Evolutionary conservation across 768 basidiomycete genomes (phyloP).

Genomic region (Pisolithus albus): DNA sequence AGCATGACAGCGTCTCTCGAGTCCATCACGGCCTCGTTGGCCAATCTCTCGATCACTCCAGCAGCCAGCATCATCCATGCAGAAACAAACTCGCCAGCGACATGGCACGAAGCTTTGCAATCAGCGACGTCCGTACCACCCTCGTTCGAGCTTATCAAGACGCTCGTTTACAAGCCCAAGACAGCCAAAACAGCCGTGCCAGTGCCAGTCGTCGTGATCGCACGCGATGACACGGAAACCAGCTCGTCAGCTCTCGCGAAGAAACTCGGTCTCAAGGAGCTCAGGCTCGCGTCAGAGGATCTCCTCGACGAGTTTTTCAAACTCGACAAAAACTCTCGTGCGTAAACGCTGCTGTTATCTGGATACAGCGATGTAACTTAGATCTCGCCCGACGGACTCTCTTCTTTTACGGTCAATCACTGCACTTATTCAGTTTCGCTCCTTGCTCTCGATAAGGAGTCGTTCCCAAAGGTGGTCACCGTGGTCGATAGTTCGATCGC

Average conservation of each 20-base stretch:
- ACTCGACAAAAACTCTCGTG: slow-evolving; percentile 81
- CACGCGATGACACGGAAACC: slow-evolving; percentile 78
- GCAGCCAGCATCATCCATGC: slow-evolving; percentile 48
- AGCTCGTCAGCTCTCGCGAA: slow-evolving; percentile 72
- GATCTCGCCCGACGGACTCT: slow-evolving; percentile 2
- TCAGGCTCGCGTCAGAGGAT: slow-evolving; percentile 81
- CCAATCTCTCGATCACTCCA: slow-evolving; percentile 50
- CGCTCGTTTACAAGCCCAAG: slow-evolving; percentile 93
- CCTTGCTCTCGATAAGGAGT: slow-evolving; percentile 58
- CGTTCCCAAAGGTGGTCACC: slow-evolving; percentile 65
- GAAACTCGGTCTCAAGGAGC: slow-evolving; percentile 77
- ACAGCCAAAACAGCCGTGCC: slow-evolving; percentile 84
- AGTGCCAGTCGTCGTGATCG: slow-evolving; percentile 82
- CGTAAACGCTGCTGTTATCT: slow-evolving; percentile 26
- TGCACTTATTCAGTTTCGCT: slow-evolving; percentile 57
- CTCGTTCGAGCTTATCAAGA: slow-evolving; percentile 72
- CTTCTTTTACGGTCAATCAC: not conserved
- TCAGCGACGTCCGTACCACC: slow-evolving; percentile 44
- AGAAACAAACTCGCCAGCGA: slow-evolving; percentile 58
- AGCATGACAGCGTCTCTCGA: slow-evolving; percentile 20
- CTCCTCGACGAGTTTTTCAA: slow-evolving; percentile 79
- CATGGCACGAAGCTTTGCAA: slow-evolving; percentile 72
- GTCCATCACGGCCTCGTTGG: slow-evolving; percentile 35
- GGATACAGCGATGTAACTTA: not conserved
- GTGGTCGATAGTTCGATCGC: slow-evolving; percentile 77